Conservation (phyloP, 176 grass and related monocot genomes). For the Paspalum notatum region DNA sequence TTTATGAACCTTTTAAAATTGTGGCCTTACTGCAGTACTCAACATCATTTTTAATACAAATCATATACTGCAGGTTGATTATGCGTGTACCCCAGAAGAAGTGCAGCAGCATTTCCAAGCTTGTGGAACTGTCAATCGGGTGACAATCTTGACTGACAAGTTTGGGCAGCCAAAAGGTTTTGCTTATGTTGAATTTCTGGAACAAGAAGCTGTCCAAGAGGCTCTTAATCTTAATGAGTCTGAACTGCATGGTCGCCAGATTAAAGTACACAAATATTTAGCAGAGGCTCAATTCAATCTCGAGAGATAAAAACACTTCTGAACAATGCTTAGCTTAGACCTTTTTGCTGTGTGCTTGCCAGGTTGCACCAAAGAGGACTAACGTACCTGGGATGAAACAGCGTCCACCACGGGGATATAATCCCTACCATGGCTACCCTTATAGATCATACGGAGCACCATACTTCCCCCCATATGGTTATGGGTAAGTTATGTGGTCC, state of each 20-base stretch:
- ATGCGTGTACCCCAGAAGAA: constrained; percentile 66
- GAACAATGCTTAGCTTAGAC: not conserved
- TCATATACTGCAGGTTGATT: constrained; percentile 55
- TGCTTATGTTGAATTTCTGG: constrained; percentile 72
- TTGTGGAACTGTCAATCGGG: constrained; percentile 66
- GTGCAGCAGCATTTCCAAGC: constrained; percentile 75
- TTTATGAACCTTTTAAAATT: not conserved
- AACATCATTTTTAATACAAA: not conserved
- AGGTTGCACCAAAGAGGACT: constrained; percentile 69
- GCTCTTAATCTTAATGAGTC: constrained; percentile 70
- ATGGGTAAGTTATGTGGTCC: constrained; percentile 48
- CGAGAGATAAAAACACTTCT: not conserved
- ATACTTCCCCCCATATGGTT: constrained; percentile 49
- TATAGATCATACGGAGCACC: constrained; percentile 59
- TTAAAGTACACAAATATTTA: constrained; percentile 46
- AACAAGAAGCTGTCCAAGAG: constrained; percentile 57
- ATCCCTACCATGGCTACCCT: constrained; percentile 52
- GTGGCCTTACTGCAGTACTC: not conserved
- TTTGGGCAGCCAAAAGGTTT: constrained; percentile 70
- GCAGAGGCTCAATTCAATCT: not conserved
- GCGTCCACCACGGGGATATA: constrained; percentile 48
- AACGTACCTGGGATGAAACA: constrained; percentile 77
- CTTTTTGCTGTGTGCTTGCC: constrained; percentile 12
- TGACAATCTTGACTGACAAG: constrained; percentile 69
- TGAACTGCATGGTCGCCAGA: constrained; percentile 64